Evolutionary conservation across 495 filamentous ascomycete species (phyloP), one percentile per base, ranked within the genome.

Genomic region (Podospora bellae-mahoneyi): DNA sequence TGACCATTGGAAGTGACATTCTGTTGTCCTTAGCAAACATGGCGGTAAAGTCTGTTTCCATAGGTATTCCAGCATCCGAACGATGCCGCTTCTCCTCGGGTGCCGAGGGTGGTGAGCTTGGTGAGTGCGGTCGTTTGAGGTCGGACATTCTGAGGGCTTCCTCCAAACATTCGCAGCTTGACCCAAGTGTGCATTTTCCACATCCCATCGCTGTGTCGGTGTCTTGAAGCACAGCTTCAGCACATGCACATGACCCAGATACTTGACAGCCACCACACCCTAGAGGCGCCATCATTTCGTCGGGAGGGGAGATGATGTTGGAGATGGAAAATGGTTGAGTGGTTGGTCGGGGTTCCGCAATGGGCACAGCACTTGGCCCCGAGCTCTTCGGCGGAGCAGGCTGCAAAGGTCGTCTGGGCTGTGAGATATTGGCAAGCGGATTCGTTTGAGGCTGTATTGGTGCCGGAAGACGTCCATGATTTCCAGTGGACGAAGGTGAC

Each of bases 31-130:
- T 75, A 0, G 86, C 79, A 72, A 90, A 92, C 54, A 87, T 83
- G 54, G 86, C 77, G 6, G 90, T 92, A 70, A 92, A 93, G 71
- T 93, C 91, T 34, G 90, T 88, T 73, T 92, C 90, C 76, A 89
- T 39, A 26, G 67, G 56, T 20, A 71, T 16, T 1, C 74, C 66
- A 67, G 67, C 63, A 70, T 77, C 74, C 63, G 79, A 70, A 7
- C 78, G 73, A 66, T 81, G 80, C 57, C 81, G 76, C 73, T 89
- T 86, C 69, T 88, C 86, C 0, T 84, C 84, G 0, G 87, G 83
- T 0, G 79, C 82, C 60, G 81, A 75, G n/a, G 82, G 34, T 73
- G 83, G 69, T 7, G 76, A 75, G 56, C 73, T 69, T 3, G 79
- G 76, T 15, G 76, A 76, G 34, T 75, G 71, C 57, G 79, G 75